A percentile compares a stretch with the other conserved stretches of the same genome.
Conservation (phyloP, 805 yeast genomes). For the Suhomyces faveliae region DNA sequence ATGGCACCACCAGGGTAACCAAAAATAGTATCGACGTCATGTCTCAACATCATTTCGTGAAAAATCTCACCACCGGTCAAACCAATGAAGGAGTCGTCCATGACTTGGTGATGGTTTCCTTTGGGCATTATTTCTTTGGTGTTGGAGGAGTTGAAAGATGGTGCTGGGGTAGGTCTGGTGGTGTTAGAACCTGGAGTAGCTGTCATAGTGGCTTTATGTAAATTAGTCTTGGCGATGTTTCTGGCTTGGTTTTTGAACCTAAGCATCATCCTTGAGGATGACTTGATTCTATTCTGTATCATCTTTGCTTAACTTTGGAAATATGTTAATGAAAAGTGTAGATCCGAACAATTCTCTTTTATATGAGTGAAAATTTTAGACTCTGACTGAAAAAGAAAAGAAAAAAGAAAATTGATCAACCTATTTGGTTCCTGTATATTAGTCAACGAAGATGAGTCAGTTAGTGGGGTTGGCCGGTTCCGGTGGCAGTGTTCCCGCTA, state of each 20-base stretch:
- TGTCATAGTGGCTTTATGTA: slow-evolving; percentile 30
- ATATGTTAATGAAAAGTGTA: background rate
- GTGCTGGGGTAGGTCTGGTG: slow-evolving; percentile 48
- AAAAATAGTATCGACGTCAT: slow-evolving; percentile 90
- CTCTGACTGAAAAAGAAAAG: background rate
- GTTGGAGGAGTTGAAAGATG: slow-evolving; percentile 41
- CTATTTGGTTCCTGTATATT: background rate
- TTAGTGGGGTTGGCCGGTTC: slow-evolving; percentile 3
- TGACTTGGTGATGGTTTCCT: slow-evolving; percentile 17
- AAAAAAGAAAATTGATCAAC: background rate
- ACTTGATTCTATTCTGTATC: slow-evolving; percentile 3
- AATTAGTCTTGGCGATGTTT: slow-evolving; percentile 30
- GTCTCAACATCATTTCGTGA: slow-evolving; percentile 98
- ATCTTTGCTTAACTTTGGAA: background rate
- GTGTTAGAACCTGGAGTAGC: slow-evolving; percentile 13
- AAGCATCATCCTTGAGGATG: slow-evolving; percentile 11
- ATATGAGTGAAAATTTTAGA: background rate
- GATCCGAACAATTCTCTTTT: background rate
- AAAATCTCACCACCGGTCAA: slow-evolving; percentile 98
- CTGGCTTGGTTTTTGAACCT: slow-evolving; percentile 19
- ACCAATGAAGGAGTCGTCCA: slow-evolving; percentile 90
- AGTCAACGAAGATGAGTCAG: background rate
- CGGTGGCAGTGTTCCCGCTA: slow-evolving; percentile 2
- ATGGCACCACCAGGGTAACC: slow-evolving; percentile 99
- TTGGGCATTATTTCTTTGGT: background rate